These are phyloP conservation scores for Apodospora peruviana DNA, from an alignment of 495 filamentous ascomycete genomes.

Conservation along the genomic window DNA sequence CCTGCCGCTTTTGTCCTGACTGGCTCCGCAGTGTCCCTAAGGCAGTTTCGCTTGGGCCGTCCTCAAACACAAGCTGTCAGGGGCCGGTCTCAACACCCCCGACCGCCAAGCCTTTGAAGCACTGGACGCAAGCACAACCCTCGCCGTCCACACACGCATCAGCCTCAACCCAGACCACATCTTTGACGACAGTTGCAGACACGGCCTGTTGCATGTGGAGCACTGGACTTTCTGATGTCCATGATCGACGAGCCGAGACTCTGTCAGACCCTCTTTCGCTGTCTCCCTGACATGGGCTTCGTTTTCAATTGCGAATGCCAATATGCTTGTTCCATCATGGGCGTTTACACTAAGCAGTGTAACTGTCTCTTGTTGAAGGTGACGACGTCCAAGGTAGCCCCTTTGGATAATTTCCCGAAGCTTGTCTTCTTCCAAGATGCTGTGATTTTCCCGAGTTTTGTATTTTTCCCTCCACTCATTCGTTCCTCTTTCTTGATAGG, in stretches of 20 bases:
- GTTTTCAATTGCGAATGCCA: too few species aligned
- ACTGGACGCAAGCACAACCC: too few species aligned
- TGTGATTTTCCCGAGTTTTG: conserved; percentile 1
- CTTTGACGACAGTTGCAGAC: conserved; percentile 3
- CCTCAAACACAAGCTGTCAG: conserved; percentile 31
- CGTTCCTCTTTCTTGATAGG: conserved; percentile 6
- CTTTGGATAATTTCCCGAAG: neutral
- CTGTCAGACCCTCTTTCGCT: neutral
- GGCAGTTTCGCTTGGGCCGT: conserved; percentile 26
- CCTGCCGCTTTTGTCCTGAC: conserved; percentile 3
- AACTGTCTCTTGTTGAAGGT: neutral
- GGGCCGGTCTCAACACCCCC: conserved; percentile 33
- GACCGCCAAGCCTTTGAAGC: too few species aligned
- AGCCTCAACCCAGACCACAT: conserved; percentile 18
- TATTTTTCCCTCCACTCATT: neutral
- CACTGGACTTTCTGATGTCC: conserved; percentile 1
- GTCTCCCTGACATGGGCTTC: too few species aligned
- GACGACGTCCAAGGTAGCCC: too few species aligned
- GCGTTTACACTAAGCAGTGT: neutral
- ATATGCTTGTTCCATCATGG: too few species aligned
- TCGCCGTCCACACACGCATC: conserved; percentile 10
- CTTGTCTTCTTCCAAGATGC: neutral
- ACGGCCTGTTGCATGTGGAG: conserved; percentile 2
- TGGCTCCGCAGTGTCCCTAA: too few species aligned
- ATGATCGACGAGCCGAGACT: conserved; percentile 7